Base-by-base conservation (phyloP, 2,329 filamentous ascomycete species). In the Penicillium sclerotigenum region DNA sequence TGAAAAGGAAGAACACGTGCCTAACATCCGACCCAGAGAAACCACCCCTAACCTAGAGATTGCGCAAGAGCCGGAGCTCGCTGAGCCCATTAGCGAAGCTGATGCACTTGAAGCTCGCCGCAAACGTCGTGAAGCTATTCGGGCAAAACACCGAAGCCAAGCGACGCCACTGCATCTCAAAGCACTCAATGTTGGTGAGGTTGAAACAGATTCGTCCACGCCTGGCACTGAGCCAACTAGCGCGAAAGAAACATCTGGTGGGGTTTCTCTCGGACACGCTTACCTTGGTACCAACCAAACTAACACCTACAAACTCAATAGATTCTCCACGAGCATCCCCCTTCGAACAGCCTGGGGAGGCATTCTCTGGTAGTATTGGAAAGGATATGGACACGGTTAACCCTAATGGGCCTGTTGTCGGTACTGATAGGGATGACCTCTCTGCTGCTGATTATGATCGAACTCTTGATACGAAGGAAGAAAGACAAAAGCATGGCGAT, bases 381-480 rank as follows among this genome's bases (percentile, higher is more conserved):
- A 83, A 86, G 65, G 88, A 90, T 68, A 80, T 84, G 54, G 83
- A 87, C 62, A 80, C 90, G 61, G 83, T 85, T 72, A 89, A 90
- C 68, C 63, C 71, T 59, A 61, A 68, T 65, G 60, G 69, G 54
- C 62, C 73, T 61, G 64, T 75, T 60, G 64, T 71, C 40, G 71
- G 71, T 62, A 73, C 74, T 60, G 83, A 85, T 43, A 82, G 83
- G 51, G 87, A 94, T 66, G 90, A 88, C 7, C 89, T 90, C 6
- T 96, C 91, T n/a, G 92, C 92, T 43, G 91, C 91, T 57, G 90
- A 96, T 72, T 96, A 96, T 71, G 90, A 96, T 68, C 92, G 92
- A 1, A 94, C 87, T 1, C 80, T 87, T 63, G 92, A 97, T 69
- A 94, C 93, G 89, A 81, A 88, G 71, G 90, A 95, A 72, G 91